phyloP scores from a whole-genome alignment of 1,284 basidiomycete species.

The Singerocomus inundabilis region DNA sequence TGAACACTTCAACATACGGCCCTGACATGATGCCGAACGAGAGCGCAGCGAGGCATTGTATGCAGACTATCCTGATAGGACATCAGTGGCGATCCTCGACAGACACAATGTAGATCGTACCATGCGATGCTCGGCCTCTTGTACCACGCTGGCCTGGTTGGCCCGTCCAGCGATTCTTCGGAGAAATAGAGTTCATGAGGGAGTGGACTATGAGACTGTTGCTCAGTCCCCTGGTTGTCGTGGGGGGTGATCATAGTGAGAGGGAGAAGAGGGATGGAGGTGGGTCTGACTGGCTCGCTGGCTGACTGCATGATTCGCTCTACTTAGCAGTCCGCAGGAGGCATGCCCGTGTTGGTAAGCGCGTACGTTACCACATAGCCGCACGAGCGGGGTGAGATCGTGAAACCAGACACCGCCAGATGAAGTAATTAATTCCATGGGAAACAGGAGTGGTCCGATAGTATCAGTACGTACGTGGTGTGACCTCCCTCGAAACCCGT shows the following conservation, averaged over 20 bases:
- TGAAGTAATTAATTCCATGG: too few relatives aligned
- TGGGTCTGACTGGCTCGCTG: not conserved
- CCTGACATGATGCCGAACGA: not conserved
- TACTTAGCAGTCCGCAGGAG: not conserved
- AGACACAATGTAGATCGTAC: not conserved
- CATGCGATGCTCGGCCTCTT: not conserved
- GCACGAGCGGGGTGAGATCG: too few relatives aligned
- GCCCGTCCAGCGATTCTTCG: not conserved
- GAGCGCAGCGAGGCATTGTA: not conserved
- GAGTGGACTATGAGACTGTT: not conserved
- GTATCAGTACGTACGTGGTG: too few relatives aligned
- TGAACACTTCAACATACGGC: not conserved
- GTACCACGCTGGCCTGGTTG: not conserved
- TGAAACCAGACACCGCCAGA: too few relatives aligned
- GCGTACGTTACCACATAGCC: too few relatives aligned
- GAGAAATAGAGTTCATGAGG: not conserved
- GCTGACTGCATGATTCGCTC: not conserved
- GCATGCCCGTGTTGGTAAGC: too few relatives aligned
- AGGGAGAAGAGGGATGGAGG: not conserved
- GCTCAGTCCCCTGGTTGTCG: not conserved
- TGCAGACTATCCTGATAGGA: not conserved
- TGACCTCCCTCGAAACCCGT: too few relatives aligned
- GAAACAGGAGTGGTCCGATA: too few relatives aligned
- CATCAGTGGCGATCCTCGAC: not conserved
- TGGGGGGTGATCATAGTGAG: not conserved